Percentiles rank a stretch among this genome's conserved stretches.
Evolutionary conservation across 176 grass and related monocot species (phyloP).

Genomic region (Leersia perrieri): DNA sequence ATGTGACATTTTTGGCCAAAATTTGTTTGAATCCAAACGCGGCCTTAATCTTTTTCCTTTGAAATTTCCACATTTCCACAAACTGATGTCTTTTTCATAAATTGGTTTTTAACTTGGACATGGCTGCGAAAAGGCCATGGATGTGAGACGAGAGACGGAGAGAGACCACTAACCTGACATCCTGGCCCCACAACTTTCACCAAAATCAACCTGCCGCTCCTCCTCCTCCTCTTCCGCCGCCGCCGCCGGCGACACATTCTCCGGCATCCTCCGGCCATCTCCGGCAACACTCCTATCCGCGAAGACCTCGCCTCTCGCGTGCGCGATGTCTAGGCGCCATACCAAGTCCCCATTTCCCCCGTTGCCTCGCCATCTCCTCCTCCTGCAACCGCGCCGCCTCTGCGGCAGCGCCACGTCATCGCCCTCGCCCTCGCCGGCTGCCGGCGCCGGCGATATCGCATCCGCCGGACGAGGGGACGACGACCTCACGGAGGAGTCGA

Average conservation of each 20-base stretch:
- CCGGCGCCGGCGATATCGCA: neutral
- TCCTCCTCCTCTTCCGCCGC: neutral
- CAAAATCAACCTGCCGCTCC: neutral
- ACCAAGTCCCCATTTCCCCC: neutral
- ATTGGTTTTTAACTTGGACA: too few species aligned
- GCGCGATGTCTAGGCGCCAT: constrained; percentile 21
- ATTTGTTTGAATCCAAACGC: too few species aligned
- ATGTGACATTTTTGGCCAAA: too few species aligned
- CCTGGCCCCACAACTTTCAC: neutral
- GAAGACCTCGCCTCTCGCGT: neutral
- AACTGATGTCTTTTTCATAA: too few species aligned
- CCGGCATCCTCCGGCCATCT: neutral
- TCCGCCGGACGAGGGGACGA: neutral
- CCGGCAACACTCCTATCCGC: neutral
- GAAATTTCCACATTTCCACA: too few species aligned
- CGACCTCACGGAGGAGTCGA: constrained; percentile 49
- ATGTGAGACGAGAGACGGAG: too few species aligned
- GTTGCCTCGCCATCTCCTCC: neutral
- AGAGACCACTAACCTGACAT: neutral
- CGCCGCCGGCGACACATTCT: neutral
- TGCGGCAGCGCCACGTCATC: constrained; percentile 13
- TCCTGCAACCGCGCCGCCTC: constrained; percentile 3
- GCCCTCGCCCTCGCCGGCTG: too few species aligned
- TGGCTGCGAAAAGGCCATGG: too few species aligned
- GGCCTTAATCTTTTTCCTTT: too few species aligned